These are phyloP conservation scores for Mycena belliarum DNA, from an alignment of 768 basidiomycete species.

Conservation along the genomic window DNA sequence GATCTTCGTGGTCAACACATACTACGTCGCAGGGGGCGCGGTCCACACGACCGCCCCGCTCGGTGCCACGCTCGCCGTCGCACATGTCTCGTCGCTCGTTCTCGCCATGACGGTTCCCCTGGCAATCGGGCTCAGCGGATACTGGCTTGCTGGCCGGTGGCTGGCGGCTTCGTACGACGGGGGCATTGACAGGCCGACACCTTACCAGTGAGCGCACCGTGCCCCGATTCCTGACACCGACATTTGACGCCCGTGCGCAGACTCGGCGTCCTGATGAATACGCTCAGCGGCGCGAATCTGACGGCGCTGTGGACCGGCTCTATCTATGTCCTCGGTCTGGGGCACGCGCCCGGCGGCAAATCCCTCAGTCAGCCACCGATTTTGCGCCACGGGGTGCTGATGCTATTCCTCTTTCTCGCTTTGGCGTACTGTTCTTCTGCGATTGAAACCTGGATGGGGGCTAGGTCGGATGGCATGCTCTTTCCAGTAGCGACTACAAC, in stretches of 20 bases:
- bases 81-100: not conserved
- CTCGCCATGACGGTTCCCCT: not conserved
- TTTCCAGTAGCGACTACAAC: not conserved
- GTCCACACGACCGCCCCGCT: slow-evolving; percentile 1
- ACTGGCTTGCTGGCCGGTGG: not conserved
- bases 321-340: not conserved
- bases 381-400: not conserved
- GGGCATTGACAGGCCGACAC: not conserved
- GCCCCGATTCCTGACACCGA: not conserved
- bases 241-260: not conserved
- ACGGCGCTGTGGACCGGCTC: not conserved
- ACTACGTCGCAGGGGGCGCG: not conserved
- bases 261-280: not conserved
- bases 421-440: not conserved
- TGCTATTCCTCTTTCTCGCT: not conserved
- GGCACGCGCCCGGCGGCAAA: not conserved
- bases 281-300: not conserved
- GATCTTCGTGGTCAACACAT: not conserved
- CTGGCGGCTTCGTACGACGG: not conserved
- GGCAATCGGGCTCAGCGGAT: not conserved
- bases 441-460: not conserved
- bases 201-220: slow-evolving; percentile 4
- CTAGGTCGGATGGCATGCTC: not conserved
- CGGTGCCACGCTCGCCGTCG: slow-evolving; percentile 1
- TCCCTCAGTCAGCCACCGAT: not conserved